These are phyloP conservation scores for Ananas comosus DNA, from an alignment of 176 grass and related monocot genomes.

Conservation along the genomic window DNA sequence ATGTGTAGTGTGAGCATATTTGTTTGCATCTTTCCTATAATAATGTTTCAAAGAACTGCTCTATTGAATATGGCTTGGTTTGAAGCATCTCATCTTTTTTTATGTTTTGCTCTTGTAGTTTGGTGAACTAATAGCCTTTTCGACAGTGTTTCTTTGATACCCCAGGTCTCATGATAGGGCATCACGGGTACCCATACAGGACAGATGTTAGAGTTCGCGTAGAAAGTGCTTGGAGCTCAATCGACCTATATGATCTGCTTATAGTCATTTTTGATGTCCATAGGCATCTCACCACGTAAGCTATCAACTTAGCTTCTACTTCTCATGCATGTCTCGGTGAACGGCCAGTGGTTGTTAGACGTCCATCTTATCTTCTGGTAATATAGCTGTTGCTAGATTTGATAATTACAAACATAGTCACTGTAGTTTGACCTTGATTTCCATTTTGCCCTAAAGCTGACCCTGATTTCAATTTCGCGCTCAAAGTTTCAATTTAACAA, in stretches of 20 bases:
- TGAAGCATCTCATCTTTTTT: background rate
- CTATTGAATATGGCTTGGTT: background rate
- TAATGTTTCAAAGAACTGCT: no score
- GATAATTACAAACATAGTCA: no score
- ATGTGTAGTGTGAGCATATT: no score
- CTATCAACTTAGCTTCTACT: slow-evolving; percentile 7
- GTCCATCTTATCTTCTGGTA: no score
- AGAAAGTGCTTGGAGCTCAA: slow-evolving; percentile 88
- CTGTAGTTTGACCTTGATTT: no score
- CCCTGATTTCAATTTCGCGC: no score
- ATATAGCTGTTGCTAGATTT: no score
- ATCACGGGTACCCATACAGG: slow-evolving; percentile 68
- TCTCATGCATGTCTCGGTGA: background rate
- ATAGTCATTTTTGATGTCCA: slow-evolving; percentile 90
- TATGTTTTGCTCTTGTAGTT: background rate
- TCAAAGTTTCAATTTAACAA: no score
- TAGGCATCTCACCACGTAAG: slow-evolving; percentile 80
- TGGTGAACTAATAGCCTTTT: slow-evolving; percentile 11
- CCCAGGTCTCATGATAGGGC: slow-evolving; percentile 82
- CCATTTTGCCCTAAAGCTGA: no score
- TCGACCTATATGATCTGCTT: slow-evolving; percentile 77
- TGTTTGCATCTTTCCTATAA: background rate
- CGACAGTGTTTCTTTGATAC: slow-evolving; percentile 96
- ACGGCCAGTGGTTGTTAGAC: no score
- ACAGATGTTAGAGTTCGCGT: slow-evolving; percentile 83